These are phyloP conservation scores for Aureobasidium namibiae DNA, from an alignment of 2,329 filamentous ascomycete species.

Conservation along the genomic window DNA sequence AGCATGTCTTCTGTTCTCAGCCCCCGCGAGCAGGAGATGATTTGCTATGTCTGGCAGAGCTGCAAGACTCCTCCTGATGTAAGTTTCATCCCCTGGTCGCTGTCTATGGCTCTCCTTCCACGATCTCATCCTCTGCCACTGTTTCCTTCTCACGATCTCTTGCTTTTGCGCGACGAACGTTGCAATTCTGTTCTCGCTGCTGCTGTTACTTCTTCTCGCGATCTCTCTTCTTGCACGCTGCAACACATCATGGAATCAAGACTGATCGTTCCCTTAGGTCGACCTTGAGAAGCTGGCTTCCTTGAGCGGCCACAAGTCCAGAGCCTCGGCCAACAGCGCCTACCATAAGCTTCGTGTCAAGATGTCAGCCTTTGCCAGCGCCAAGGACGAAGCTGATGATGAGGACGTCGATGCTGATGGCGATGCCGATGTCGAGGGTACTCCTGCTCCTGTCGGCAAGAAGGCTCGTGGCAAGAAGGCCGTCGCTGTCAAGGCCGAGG, in stretches of 20 bases:
- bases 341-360: conserved; percentile 60
- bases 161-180: too few relatives aligned
- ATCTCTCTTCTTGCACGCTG: background rate
- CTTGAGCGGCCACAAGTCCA: conserved; percentile 18
- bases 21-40: background rate
- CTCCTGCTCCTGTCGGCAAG: background rate
- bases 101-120: background rate
- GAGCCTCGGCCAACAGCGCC: conserved; percentile 16
- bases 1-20: background rate
- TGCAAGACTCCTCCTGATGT: background rate
- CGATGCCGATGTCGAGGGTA: background rate
- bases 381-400: background rate
- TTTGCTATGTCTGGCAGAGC: background rate
- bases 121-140: background rate
- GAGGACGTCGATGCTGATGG: background rate
- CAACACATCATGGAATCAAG: background rate
- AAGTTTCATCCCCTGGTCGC: background rate
- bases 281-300: conserved; percentile 17
- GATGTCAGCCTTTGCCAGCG: conserved; percentile 26
- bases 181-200: too few relatives aligned
- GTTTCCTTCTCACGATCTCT: too few relatives aligned
- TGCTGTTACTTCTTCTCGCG: too few relatives aligned
- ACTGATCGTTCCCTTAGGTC: conserved; percentile 12
- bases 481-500: background rate
- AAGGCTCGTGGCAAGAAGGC: conserved; percentile 1